These are phyloP conservation scores for Hymenoscyphus linearis DNA, from an alignment of 2,329 filamentous ascomycete species.

Conservation along the genomic window DNA sequence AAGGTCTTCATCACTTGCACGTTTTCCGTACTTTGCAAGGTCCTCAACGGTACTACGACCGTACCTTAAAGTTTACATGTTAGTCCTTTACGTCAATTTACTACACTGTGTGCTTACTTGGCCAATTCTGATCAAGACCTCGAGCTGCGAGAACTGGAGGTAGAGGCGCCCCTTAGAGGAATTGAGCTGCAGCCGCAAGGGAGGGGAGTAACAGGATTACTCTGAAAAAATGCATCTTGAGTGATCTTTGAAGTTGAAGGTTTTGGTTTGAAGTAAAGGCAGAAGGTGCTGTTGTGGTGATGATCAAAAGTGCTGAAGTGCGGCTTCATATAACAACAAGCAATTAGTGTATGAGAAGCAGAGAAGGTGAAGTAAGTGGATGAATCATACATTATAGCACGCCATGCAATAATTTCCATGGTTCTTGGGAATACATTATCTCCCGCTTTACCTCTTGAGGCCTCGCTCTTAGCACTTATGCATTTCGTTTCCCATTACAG, in stretches of 20 bases:
- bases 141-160: not conserved
- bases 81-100: not conserved
- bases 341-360: not conserved
- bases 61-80: not conserved
- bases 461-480: not conserved
- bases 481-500: not conserved
- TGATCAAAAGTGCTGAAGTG: not conserved
- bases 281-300: not conserved
- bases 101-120: not conserved
- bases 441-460: not conserved
- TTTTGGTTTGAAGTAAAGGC: not conserved
- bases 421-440: not conserved
- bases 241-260: not conserved
- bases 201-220: not conserved
- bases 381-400: not conserved
- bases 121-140: conserved; percentile 1
- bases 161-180: not conserved
- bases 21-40: conserved; percentile 5
- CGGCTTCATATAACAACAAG: not conserved
- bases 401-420: not conserved
- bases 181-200: conserved; percentile 2
- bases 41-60: not conserved
- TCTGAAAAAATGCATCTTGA: conserved; percentile 2
- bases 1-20: conserved; percentile 3
- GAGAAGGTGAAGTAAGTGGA: not conserved